Evolutionary conservation across 345 rosid species (phyloP).

Genomic region (Carallia pectinifolia): DNA sequence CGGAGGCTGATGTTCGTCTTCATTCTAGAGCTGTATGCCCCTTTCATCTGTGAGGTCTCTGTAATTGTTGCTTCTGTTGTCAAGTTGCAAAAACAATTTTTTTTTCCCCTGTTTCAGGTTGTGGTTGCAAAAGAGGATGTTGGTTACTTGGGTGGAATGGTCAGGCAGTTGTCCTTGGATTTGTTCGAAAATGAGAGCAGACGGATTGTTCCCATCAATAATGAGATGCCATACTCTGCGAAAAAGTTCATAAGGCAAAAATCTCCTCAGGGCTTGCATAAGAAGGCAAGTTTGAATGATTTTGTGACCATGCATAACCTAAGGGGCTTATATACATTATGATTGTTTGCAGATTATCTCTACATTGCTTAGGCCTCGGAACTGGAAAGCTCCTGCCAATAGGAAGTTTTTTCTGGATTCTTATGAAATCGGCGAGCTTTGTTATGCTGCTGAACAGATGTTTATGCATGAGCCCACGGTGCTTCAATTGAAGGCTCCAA

Average conservation of each 20-base stretch:
- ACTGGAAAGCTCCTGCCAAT: slow-evolving; percentile 93
- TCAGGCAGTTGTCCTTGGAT: slow-evolving; percentile 95
- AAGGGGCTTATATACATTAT: slow-evolving; percentile 12
- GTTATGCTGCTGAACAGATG: slow-evolving; percentile 97
- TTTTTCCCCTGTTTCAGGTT: slow-evolving; percentile 48
- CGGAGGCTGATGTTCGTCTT: slow-evolving; percentile 87
- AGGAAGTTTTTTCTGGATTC: slow-evolving; percentile 96
- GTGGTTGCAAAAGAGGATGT: slow-evolving; percentile 96
- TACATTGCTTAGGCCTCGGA: slow-evolving; percentile 84
- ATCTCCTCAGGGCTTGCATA: slow-evolving; percentile 96
- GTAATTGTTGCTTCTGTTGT: slow-evolving; percentile 5
- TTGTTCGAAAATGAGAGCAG: slow-evolving; percentile 99
- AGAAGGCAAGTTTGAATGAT: slow-evolving; percentile 54
- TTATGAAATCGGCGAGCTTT: slow-evolving; percentile 96
- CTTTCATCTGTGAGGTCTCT: slow-evolving; percentile 15
- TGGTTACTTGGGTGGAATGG: slow-evolving; percentile 94
- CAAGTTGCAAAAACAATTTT: slow-evolving; percentile 14
- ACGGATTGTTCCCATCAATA: slow-evolving; percentile 81
- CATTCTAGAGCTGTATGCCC: slow-evolving; percentile 96
- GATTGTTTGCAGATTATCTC: slow-evolving; percentile 69
- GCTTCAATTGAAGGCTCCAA: slow-evolving; percentile 93
- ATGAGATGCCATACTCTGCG: slow-evolving; percentile 67
- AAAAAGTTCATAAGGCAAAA: slow-evolving; percentile 78
- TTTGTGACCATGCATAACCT: background rate
- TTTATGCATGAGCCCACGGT: slow-evolving; percentile 96